phyloP scores from a whole-genome alignment of 805 yeast species.

The Dipodascopsis tothii region DNA sequence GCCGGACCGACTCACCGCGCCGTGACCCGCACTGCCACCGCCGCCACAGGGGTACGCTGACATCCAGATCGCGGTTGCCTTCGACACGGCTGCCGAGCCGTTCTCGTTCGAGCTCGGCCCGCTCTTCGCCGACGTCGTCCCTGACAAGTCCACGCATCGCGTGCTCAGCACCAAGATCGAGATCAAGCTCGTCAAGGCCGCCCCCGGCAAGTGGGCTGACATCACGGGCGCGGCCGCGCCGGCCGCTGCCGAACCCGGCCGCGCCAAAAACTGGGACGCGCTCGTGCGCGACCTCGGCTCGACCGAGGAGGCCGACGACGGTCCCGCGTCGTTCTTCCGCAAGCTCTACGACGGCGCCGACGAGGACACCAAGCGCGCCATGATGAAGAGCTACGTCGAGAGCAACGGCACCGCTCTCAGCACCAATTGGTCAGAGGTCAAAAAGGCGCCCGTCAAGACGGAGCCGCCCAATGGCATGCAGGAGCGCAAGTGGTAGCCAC shows the following conservation, averaged over 20 bases:
- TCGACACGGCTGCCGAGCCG: too few species aligned
- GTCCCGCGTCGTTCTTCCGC: constrained; percentile 58
- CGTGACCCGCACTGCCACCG: too few species aligned
- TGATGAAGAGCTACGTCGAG: constrained; percentile 94
- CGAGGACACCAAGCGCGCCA: constrained; percentile 82
- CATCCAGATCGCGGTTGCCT: too few species aligned
- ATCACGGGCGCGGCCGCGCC: constrained; percentile 10
- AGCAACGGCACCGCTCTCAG: constrained; percentile 89
- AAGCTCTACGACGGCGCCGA: constrained; percentile 70
- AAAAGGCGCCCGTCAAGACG: constrained; percentile 53
- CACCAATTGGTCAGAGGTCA: constrained; percentile 88
- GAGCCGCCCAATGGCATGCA: constrained; percentile 53
- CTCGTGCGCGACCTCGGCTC: constrained; percentile 32
- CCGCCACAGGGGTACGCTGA: too few species aligned
- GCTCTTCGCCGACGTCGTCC: constrained; percentile 45
- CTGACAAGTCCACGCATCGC: constrained; percentile 39
- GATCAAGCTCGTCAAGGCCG: constrained; percentile 46
- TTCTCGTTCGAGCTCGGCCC: constrained; percentile 53
- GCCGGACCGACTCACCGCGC: too few species aligned
- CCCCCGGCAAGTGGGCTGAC: constrained; percentile 46
- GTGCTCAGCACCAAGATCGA: constrained; percentile 73
- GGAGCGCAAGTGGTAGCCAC: constrained; percentile 13
- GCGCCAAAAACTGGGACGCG: constrained; percentile 60
- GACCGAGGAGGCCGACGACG: constrained; percentile 38
- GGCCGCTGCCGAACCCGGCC: constrained; percentile 30